phyloP scores from a whole-genome alignment of 2,329 filamentous ascomycete species.

The Neodidymelliopsis sp. region DNA sequence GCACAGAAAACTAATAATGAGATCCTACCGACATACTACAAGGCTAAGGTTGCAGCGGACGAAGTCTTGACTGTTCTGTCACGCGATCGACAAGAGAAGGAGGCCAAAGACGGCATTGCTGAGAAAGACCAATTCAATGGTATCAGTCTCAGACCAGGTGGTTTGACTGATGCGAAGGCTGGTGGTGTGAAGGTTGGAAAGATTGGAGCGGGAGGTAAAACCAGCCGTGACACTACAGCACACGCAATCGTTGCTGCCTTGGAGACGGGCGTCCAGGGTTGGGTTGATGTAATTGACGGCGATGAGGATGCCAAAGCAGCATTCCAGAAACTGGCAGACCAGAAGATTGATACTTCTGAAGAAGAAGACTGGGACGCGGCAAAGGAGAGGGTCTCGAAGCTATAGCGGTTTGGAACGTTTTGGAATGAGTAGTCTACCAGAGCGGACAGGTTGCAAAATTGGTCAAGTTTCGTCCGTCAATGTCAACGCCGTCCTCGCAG shows the following conservation, averaged over 20 bases:
- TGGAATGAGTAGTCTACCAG: too few species aligned
- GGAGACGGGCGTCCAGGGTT: conserved; percentile 59
- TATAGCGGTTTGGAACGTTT: not conserved
- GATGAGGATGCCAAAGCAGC: conserved; percentile 50
- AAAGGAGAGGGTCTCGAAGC: conserved; percentile 12
- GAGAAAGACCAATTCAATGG: conserved; percentile 53
- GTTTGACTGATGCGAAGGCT: conserved; percentile 57
- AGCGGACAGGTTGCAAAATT: too few species aligned
- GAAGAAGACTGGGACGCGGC: conserved; percentile 19
- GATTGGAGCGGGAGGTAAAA: conserved; percentile 51
- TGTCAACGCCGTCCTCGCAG: too few species aligned
- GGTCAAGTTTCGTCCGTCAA: too few species aligned
- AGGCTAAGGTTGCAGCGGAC: conserved; percentile 64
- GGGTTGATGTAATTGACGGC: conserved; percentile 63
- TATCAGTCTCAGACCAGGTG: conserved; percentile 61
- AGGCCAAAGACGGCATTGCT: conserved; percentile 35
- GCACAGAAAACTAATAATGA: conserved; percentile 58
- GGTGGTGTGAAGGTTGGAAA: conserved; percentile 59
- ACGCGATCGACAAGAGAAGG: conserved; percentile 39
- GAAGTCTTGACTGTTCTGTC: conserved; percentile 60
- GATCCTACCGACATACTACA: conserved; percentile 59
- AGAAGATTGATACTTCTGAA: conserved; percentile 11
- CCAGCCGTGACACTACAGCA: conserved; percentile 61
- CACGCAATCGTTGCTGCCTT: conserved; percentile 59
- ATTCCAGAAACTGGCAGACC: conserved; percentile 16